Conservation (phyloP, 2,329 filamentous ascomycete species). For the Penicillium sp. region DNA sequence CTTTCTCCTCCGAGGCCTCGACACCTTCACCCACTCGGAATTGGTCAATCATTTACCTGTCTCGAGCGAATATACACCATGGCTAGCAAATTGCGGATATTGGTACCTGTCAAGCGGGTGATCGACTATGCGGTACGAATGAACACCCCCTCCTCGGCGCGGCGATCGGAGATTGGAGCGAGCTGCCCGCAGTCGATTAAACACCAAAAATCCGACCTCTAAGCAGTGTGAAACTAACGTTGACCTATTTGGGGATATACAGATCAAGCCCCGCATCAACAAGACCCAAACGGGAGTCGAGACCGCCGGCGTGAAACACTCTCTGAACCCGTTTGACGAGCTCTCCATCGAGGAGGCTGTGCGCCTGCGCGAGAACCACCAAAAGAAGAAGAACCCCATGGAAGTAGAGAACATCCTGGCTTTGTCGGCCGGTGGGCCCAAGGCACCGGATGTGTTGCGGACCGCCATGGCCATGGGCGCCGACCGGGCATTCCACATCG, state of each 20-base stretch:
- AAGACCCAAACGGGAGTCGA: constrained; percentile 78
- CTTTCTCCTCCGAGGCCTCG: constrained; percentile 11
- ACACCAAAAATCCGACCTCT: neutral
- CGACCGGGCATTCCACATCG: constrained; percentile 84
- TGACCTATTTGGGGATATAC: neutral
- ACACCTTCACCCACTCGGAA: constrained; percentile 7
- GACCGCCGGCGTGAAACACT: constrained; percentile 89
- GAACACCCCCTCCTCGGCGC: neutral
- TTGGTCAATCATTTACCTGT: constrained; percentile 6
- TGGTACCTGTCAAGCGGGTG: constrained; percentile 76
- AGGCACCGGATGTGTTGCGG: constrained; percentile 80
- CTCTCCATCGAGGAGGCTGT: constrained; percentile 95
- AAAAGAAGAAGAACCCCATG: constrained; percentile 53
- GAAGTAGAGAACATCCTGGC: constrained; percentile 89
- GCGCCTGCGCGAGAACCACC: constrained; percentile 74
- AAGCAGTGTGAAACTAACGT: neutral
- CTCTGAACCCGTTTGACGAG: constrained; percentile 98
- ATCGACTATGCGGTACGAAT: constrained; percentile 74
- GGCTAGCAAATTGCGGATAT: constrained; percentile 58
- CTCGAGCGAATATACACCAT: constrained; percentile 29
- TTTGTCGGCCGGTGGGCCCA: constrained; percentile 80
- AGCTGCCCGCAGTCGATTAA: neutral
- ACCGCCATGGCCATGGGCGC: constrained; percentile 99
- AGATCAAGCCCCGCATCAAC: constrained; percentile 68
- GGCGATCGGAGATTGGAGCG: constrained; percentile 6